Evolutionary conservation across 345 rosid genomes (phyloP).

Genomic region (Euphorbia tirucalli): DNA sequence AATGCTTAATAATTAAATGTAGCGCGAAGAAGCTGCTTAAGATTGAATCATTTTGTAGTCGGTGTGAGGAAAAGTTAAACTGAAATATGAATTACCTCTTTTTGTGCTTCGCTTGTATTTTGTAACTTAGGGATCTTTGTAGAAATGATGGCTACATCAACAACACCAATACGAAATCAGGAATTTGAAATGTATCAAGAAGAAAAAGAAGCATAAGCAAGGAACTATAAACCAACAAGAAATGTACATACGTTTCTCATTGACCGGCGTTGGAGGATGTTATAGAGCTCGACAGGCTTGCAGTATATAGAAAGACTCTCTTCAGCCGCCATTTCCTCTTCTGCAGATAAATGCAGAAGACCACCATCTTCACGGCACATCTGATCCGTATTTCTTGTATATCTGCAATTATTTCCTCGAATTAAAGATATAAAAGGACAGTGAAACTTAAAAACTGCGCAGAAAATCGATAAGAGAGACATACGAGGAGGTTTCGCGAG

Average conservation of each 20-base stretch:
- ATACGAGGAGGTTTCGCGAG: conserved; percentile 70
- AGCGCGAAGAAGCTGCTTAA: neutral
- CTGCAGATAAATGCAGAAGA: conserved; percentile 67
- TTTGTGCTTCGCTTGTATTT: conserved; percentile 76
- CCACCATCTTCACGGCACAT: conserved; percentile 93
- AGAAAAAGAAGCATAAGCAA: neutral
- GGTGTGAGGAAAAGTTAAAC: neutral
- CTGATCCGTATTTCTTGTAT: conserved; percentile 78
- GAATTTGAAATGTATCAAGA: neutral
- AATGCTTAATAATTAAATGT: neutral
- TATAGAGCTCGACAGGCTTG: conserved; percentile 98
- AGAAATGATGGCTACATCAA: conserved; percentile 68
- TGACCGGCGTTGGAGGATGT: conserved; percentile 87
- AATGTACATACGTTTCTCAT: conserved; percentile 51
- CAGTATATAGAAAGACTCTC: conserved; percentile 80
- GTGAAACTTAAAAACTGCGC: neutral
- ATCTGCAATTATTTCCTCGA: conserved; percentile 32
- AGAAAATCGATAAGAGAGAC: conserved; percentile 3
- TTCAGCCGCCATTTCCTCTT: conserved; percentile 88
- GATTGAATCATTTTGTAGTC: neutral
- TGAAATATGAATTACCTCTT: conserved; percentile 49
- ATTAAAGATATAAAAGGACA: neutral
- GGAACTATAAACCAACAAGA: neutral
- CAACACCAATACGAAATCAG: conserved; percentile 7
- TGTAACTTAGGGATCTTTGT: conserved; percentile 83